These are phyloP conservation scores for Paxillus involutus DNA, from an alignment of 768 basidiomycete species.

Conservation along the genomic window DNA sequence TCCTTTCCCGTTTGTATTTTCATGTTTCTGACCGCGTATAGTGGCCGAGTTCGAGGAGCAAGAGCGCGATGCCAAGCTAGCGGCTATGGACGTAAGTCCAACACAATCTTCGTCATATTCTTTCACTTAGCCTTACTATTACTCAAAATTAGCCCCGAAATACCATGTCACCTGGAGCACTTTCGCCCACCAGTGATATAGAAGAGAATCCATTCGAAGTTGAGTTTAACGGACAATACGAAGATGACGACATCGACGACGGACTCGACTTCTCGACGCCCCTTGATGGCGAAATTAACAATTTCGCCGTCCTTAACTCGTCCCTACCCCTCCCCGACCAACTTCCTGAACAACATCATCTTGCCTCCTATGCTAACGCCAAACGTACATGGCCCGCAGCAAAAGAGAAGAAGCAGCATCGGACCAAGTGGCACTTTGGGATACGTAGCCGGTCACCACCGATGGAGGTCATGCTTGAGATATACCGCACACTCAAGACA, in stretches of 20 bases:
- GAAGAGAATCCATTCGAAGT: slow-evolving; percentile 81
- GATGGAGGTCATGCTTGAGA: slow-evolving; percentile 99
- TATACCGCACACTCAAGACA: slow-evolving; percentile 87
- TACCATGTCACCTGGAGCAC: slow-evolving; percentile 60
- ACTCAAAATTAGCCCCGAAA: slow-evolving; percentile 58
- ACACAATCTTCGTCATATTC: slow-evolving; percentile 21
- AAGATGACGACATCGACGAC: slow-evolving; percentile 59
- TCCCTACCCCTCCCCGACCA: slow-evolving; percentile 76
- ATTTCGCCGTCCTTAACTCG: slow-evolving; percentile 87
- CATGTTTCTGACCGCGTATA: slow-evolving; percentile 29
- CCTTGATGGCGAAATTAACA: slow-evolving; percentile 43
- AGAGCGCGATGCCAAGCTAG: slow-evolving; percentile 79
- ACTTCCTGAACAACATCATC: slow-evolving; percentile 65
- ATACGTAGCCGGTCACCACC: slow-evolving; percentile 92
- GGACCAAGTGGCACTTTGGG: slow-evolving; percentile 97
- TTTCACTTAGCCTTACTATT: slow-evolving; percentile 9
- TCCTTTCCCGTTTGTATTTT: neutral
- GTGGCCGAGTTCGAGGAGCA: slow-evolving; percentile 81
- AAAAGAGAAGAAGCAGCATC: slow-evolving; percentile 67
- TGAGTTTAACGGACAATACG: slow-evolving; percentile 51
- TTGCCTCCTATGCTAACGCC: slow-evolving; percentile 64
- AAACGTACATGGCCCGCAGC: slow-evolving; percentile 38
- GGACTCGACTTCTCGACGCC: slow-evolving; percentile 50
- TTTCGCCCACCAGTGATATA: slow-evolving; percentile 63
- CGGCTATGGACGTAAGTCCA: slow-evolving; percentile 75